Percentiles rank a stretch among this genome's conserved stretches.
Evolutionary conservation across 202 grass and related monocot genomes (phyloP).

Genomic region (Carex arenaria): DNA sequence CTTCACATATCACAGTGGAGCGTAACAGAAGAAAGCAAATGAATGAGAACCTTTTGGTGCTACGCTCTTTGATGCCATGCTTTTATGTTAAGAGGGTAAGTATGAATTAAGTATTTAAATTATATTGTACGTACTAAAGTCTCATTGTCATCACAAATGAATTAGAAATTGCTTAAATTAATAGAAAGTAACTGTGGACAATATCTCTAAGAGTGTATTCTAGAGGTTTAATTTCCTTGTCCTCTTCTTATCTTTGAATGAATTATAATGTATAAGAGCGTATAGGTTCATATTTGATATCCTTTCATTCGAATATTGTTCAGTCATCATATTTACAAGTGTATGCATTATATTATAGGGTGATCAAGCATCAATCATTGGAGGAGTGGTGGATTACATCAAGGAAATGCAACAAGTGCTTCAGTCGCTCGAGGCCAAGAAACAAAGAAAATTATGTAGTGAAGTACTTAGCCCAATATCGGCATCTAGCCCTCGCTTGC

Average conservation of each 20-base stretch:
- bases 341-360: constrained; percentile 28
- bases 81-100: constrained; percentile 72
- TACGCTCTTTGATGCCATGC: constrained; percentile 65
- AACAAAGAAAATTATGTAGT: constrained; percentile 71
- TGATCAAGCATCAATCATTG: constrained; percentile 96
- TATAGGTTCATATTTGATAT: neutral
- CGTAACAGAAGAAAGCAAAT: constrained; percentile 76
- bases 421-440: constrained; percentile 85
- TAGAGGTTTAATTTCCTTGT: neutral
- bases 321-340: neutral
- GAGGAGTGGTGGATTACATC: constrained; percentile 96
- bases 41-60: constrained; percentile 59
- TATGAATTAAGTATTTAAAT: neutral
- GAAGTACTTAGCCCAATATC: constrained; percentile 61
- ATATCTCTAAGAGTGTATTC: neutral
- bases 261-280: neutral
- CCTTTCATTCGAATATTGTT: neutral
- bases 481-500: constrained; percentile 30
- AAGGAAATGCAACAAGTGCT: constrained; percentile 82
- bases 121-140: too few relatives aligned
- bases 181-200: neutral
- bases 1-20: constrained; percentile 66
- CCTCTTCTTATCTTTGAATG: neutral
- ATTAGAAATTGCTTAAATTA: neutral
- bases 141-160: too few relatives aligned